A percentile compares a stretch with the other conserved stretches of the same genome.
Conservation (phyloP, 2,329 filamentous ascomycete genomes). For the Alternaria atra region DNA sequence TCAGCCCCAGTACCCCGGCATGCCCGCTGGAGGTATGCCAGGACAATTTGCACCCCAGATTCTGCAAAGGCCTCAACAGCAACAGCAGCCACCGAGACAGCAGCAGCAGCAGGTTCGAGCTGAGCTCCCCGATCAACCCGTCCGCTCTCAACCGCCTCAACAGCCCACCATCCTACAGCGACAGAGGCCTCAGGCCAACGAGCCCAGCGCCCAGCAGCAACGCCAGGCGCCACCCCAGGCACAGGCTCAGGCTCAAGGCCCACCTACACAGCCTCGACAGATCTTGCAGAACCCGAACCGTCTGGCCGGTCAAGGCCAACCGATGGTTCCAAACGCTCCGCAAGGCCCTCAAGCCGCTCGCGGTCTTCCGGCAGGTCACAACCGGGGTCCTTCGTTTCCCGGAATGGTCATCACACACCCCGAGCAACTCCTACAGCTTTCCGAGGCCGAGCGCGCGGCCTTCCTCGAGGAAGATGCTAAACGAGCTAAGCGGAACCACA, state of each 20-base stretch:
- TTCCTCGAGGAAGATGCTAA: conserved; percentile 92
- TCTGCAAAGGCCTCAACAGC: conserved; percentile 57
- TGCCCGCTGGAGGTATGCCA: conserved; percentile 45
- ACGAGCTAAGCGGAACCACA: conserved; percentile 96
- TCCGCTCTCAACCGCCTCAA: conserved; percentile 37
- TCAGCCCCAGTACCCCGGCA: conserved; percentile 42
- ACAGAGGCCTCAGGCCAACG: conserved; percentile 38
- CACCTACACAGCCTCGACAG: conserved; percentile 67
- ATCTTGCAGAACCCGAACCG: conserved; percentile 83
- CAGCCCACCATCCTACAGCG: conserved; percentile 50
- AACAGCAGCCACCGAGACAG: conserved; percentile 47
- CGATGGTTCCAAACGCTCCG: conserved; percentile 42
- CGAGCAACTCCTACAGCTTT: conserved; percentile 77
- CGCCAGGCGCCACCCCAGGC: conserved; percentile 41
- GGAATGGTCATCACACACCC: conserved; percentile 70
- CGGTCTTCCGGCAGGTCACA: conserved; percentile 47
- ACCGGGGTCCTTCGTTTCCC: conserved; percentile 59
- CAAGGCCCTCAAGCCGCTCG: conserved; percentile 41
- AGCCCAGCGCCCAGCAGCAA: conserved; percentile 35
- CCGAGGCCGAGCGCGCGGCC: conserved; percentile 82
- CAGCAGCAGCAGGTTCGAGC: conserved; percentile 55
- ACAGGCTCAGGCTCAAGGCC: conserved; percentile 51
- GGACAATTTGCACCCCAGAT: conserved; percentile 60
- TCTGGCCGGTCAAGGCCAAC: conserved; percentile 56
- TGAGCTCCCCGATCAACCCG: conserved; percentile 54